Evolutionary conservation across 2,329 filamentous ascomycete species (phyloP).

Genomic region (Calonectria honghensis): DNA sequence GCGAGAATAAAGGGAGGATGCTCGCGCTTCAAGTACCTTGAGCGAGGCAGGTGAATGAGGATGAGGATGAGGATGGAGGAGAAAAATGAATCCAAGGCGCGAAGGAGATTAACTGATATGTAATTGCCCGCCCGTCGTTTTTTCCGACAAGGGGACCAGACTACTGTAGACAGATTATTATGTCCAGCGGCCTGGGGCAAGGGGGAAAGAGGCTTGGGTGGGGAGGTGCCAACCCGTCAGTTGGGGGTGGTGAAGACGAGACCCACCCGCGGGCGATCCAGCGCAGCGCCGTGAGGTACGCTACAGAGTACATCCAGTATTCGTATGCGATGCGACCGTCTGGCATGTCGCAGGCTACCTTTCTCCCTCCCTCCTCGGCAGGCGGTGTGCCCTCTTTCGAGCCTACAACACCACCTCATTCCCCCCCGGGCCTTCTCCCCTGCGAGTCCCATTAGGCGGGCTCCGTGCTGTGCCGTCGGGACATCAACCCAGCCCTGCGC

Average conservation of each 20-base stretch:
- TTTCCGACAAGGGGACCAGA: slow-evolving; percentile 48
- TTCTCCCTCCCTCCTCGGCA: neutral
- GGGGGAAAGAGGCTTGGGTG: slow-evolving; percentile 25
- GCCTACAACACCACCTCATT: slow-evolving; percentile 22
- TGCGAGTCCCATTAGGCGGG: slow-evolving; percentile 18
- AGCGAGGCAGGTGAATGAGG: slow-evolving; percentile 40
- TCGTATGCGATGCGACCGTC: slow-evolving; percentile 26
- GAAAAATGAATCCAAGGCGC: slow-evolving; percentile 47
- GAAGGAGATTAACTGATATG: slow-evolving; percentile 59
- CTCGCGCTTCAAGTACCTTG: slow-evolving; percentile 41
- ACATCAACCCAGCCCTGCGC: slow-evolving; percentile 11
- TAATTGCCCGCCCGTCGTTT: slow-evolving; percentile 55
- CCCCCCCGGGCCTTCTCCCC: slow-evolving; percentile 12
- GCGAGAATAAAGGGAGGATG: slow-evolving; percentile 40
- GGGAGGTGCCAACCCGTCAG: slow-evolving; percentile 28
- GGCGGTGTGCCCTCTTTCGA: slow-evolving; percentile 27
- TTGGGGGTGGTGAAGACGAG: slow-evolving; percentile 26
- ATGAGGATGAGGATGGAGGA: slow-evolving; percentile 34
- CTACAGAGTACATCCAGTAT: slow-evolving; percentile 24
- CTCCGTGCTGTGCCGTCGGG: slow-evolving; percentile 35
- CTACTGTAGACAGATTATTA: slow-evolving; percentile 14
- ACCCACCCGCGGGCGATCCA: slow-evolving; percentile 24
- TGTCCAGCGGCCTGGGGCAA: slow-evolving; percentile 22
- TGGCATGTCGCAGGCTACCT: slow-evolving; percentile 20
- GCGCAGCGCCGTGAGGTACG: slow-evolving; percentile 2